A percentile compares a stretch with the other conserved stretches of the same genome.
Evolutionary conservation across 176 grass and related monocot species (phyloP).

Genomic region (Oryza rufipogon): DNA sequence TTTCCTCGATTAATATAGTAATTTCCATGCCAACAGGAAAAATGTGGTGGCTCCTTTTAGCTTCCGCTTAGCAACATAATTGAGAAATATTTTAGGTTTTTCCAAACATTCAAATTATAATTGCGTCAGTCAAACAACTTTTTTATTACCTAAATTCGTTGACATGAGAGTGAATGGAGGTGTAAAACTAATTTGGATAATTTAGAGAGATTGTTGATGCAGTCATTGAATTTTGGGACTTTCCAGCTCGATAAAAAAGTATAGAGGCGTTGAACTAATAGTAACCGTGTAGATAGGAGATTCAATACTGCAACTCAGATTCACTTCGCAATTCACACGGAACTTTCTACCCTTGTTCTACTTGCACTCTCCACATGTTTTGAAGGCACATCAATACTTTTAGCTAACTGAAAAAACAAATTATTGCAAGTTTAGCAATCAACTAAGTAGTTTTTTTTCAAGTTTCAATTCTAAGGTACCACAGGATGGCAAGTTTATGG

Average conservation of each 20-base stretch:
- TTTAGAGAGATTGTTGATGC: not conserved
- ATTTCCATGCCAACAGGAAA: not conserved
- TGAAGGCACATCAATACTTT: not conserved
- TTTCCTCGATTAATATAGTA: not conserved
- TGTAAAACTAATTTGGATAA: not conserved
- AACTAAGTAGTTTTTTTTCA: too few relatives aligned
- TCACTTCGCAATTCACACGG: not conserved
- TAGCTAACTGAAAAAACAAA: not conserved
- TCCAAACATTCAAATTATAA: not conserved
- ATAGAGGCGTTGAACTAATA: not conserved
- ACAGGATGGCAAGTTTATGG: not conserved
- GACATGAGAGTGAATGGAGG: not conserved
- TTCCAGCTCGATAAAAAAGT: not conserved
- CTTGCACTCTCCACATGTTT: not conserved
- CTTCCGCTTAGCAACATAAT: not conserved
- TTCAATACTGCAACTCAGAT: not conserved
- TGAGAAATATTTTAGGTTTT: not conserved
- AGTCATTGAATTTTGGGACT: not conserved
- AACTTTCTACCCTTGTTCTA: not conserved
- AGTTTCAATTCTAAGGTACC: too few relatives aligned
- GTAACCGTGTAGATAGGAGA: not conserved
- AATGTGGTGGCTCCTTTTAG: not conserved
- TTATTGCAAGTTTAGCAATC: not conserved
- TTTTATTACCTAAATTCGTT: not conserved
- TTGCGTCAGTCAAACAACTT: not conserved